These are phyloP conservation scores for Mortierella claussenii DNA, from an alignment of 192 early-diverging fungal species.

Conservation along the genomic window DNA sequence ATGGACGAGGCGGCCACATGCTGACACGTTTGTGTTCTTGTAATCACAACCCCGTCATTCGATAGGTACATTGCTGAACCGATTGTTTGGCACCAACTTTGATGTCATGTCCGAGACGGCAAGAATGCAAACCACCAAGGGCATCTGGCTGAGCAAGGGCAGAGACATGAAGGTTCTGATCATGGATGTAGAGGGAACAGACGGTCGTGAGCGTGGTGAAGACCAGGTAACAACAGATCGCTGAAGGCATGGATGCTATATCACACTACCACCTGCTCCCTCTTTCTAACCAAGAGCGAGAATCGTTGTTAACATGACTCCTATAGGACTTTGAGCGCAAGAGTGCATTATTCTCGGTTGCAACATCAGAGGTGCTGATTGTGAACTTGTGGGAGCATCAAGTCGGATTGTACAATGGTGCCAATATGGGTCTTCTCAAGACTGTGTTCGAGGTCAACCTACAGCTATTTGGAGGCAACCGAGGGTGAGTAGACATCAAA, in stretches of 20 bases:
- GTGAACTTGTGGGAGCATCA: constrained; percentile 99
- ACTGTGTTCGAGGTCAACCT: constrained; percentile 99
- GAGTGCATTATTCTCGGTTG: constrained; percentile 96
- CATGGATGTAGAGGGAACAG: constrained; percentile 98
- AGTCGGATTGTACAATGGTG: constrained; percentile 98
- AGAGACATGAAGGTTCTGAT: constrained; percentile 84
- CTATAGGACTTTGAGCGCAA: constrained; percentile 95
- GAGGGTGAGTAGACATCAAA: constrained; percentile 72
- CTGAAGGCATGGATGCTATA: too few species aligned
- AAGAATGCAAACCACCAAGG: constrained; percentile 95
- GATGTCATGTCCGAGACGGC: constrained; percentile 93
- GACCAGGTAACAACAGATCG: constrained; percentile 88
- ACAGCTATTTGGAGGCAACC: constrained; percentile 89
- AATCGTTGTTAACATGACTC: too few species aligned
- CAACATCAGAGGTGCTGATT: constrained; percentile 93
- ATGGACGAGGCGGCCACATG: too few species aligned
- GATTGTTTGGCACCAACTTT: constrained; percentile 94
- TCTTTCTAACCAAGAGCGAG: too few species aligned
- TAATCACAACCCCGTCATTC: too few species aligned
- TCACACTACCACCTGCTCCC: too few species aligned
- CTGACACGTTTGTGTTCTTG: too few species aligned
- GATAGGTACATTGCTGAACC: constrained; percentile 93
- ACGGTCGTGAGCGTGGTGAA: constrained; percentile 98
- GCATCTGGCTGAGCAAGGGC: constrained; percentile 96
- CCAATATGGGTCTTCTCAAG: constrained; percentile 98